Evolutionary conservation across 768 basidiomycete genomes (phyloP).

Genomic region (Podaxis sp.): DNA sequence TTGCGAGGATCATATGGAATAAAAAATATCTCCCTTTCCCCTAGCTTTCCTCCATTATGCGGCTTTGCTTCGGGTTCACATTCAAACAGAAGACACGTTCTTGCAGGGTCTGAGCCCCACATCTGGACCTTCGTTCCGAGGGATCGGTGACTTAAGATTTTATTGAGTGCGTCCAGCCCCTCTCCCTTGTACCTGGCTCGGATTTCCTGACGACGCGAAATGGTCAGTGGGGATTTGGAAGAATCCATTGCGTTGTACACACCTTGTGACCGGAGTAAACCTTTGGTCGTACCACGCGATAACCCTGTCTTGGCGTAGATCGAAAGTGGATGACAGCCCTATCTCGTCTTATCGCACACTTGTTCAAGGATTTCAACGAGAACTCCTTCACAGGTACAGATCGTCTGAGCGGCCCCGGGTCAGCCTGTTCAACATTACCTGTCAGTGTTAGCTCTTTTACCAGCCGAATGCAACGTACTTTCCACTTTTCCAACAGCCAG

Average conservation of each 20-base stretch:
- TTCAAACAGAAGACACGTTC: background rate
- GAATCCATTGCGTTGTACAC: background rate
- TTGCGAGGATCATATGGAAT: background rate
- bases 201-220: background rate
- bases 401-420: background rate
- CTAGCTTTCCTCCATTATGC: background rate
- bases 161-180: background rate
- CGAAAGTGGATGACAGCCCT: background rate
- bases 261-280: conserved; percentile 6
- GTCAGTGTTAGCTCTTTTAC: background rate
- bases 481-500: background rate
- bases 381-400: background rate
- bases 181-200: background rate
- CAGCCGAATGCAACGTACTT: background rate
- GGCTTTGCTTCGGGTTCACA: background rate
- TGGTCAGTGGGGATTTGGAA: background rate
- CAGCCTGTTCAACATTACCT: background rate
- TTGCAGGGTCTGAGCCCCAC: background rate
- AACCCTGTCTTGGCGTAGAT: background rate
- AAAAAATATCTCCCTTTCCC: conserved; percentile 1
- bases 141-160: background rate
- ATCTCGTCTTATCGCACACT: background rate
- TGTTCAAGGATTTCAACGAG: background rate
- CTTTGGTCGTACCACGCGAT: background rate
- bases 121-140: background rate